Base-by-base conservation (phyloP, 2,329 filamentous ascomycete genomes). In the Aspergillus amoenus region DNA sequence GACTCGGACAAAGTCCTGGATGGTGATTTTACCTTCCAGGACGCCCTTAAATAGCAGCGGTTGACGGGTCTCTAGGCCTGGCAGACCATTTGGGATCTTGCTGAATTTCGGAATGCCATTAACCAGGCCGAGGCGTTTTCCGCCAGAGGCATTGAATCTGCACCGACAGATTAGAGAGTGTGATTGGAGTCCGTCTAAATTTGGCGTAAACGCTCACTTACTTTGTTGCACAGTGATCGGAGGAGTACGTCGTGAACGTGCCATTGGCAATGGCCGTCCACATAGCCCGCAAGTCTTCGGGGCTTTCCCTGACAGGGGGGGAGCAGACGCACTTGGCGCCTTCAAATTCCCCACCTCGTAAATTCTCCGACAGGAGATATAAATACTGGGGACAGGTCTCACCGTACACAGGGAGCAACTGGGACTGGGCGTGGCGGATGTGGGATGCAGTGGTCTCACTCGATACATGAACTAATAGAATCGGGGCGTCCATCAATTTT, bases 351-450 rank as follows among this genome's bases (percentile, higher is more conserved):
- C 70, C 73, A 7, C 72, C 71, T 32, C 76, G 73, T 5, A 82
- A 70, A 49, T 78, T 71, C 7, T 76, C 27, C 27, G 18, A 27
- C 1, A 80, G 80, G n/a, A 85, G 72, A 61, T 82, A 82, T 15
- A 85, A 74, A 60, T 85, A 85, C 55, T 85, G 82, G 3, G 82
- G 83, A 64, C 82, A 85, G 1, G 82, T 85, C 66, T 84, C 82
- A 2, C 80, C 82, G 60, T 82, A 80, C 21, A 84, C 75, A 0
- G 83, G 82, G 9, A 83, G 71, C 0, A 79, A 76, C 3, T 75
- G 66, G 8, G 47, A 24, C 34, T 50, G 47, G 13, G 47, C 47
- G 5, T 15, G 13, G 8, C 47, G 47, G 5, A 50, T 34, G 18
- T 17, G 18, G 3, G 6, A 15, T 15, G 47, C n/a, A 6, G 47